Base-by-base conservation (phyloP, 169 alveolate genomes). In the Cyclospora cayetanensis region DNA sequence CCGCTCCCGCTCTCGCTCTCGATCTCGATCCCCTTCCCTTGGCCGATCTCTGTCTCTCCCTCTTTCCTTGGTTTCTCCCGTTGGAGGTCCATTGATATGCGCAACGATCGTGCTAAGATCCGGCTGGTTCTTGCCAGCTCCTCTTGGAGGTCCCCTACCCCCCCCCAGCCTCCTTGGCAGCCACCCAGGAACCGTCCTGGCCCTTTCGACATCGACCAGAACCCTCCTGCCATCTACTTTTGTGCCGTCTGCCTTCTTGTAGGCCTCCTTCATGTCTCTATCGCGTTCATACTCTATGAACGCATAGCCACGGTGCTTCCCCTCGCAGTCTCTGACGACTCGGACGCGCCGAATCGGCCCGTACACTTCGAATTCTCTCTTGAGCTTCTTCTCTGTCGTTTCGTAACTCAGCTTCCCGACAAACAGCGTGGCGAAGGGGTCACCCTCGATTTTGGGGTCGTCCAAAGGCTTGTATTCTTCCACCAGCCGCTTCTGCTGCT, bases 131-230 rank as follows among this genome's bases (percentile, higher is more conserved):
- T 27, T 50, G 37, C 84, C 41, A 12, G 72, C 68, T 1, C 93
- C 91, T 27, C 90, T 52, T 0, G 94, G 94, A 34, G 90, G 90
- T 31, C 99, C 99, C 72, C 96, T 95, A 18, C 99, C 99, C 22
- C 99, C 99, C 12, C 99, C 99, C 41, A 97, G 95, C 84, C 99
- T 95, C 66, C 98, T 95, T 1, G 99, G 99, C 63, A 95, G 91
- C 99, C 99, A 99, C 37, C 98, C 98, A 25, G 95, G 95, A 20
- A 97, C 98, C 1, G 99, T 97, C 60, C 99, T 94, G 35, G 98
- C 99, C 43, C 99, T 94, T 93, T 99, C 99, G 34, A 95, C 97
- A 93, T 99, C 99, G 11, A 98, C 99, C 63, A 97, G 87, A 25
- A 98, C 97, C 60, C 98, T 94, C 70, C 98, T 96, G 15, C 99